Evolutionary conservation across 371 early-diverging fungal genomes (phyloP), one percentile per base, ranked within the genome.

Genomic region (Rhizopus arrhizus): DNA sequence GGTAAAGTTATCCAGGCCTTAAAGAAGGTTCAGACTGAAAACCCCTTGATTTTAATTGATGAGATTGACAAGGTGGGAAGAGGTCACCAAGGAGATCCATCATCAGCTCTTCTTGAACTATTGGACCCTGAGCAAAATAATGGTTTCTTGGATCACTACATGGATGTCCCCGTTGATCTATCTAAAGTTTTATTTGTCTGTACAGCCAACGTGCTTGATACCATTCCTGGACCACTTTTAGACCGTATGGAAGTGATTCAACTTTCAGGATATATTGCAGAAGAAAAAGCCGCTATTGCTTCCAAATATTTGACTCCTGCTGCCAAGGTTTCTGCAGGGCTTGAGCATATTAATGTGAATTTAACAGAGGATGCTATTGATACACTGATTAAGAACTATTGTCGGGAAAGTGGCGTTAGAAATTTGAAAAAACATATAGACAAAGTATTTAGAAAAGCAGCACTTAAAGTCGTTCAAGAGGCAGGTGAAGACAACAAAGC

Each of bases 221-320:
- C 97, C 12, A 97, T 98, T 35, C 98, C 99, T 5, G 94, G 88
- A 4, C 99, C 99, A 9, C 82, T 98, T 15, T 81, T 97, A 35
- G 99, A 98, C 80, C 92, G 99, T 65, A 97, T 97, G 98, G 97
- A 97, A 73, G 88, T 97, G 7, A 97, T 98, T 56, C 87, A 91
- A 16, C 83, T 98, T 3, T 94, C 95, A 33, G 97, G 97, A 4
- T 98, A 98, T 68, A 87, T 97, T 58, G 92, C 95, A 5, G 95
- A 97, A 70, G 99, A 98, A 72, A 98, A 98, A 73, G 87, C 92
- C 0, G 93, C 93, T n/a, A 98, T 98, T 69, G 95, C 97, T 15
- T 78, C 85, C 45, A 86, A 84, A 53, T 97, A 97, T 70, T 78
- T 98, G 32, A 87, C 89, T 2, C 97, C 98, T 4, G 72, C 84